Percentiles rank a stretch among this genome's conserved stretches.
Conservation (phyloP, 2,329 filamentous ascomycete genomes). For the Pseudopithomyces maydicus region DNA sequence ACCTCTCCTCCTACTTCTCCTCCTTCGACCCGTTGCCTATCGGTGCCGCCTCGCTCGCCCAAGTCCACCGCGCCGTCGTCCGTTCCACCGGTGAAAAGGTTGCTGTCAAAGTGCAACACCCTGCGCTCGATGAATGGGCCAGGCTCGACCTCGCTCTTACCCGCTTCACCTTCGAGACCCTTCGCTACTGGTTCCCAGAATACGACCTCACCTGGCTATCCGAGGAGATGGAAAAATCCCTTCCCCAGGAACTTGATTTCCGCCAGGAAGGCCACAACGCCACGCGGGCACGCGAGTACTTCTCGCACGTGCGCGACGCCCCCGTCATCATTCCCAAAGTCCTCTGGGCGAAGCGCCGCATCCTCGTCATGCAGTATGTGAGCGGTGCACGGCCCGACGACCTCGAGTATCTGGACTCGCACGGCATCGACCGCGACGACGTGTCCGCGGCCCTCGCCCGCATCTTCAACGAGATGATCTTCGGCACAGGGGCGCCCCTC, state of each 20-base stretch:
- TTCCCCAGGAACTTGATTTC: constrained; percentile 93
- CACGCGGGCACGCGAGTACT: constrained; percentile 77
- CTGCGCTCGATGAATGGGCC: constrained; percentile 85
- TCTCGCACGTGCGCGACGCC: constrained; percentile 72
- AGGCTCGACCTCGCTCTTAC: constrained; percentile 87
- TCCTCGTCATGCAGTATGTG: constrained; percentile 94
- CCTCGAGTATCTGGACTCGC: constrained; percentile 80
- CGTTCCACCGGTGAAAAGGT: constrained; percentile 84
- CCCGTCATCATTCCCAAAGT: constrained; percentile 89
- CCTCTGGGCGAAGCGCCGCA: constrained; percentile 84
- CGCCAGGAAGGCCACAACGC: constrained; percentile 85
- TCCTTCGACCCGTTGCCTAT: constrained; percentile 82
- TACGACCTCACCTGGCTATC: constrained; percentile 98
- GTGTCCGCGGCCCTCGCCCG: constrained; percentile 88
- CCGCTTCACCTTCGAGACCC: constrained; percentile 82
- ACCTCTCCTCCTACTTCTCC: constrained; percentile 82
- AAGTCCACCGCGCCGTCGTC: constrained; percentile 87
- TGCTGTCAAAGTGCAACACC: constrained; percentile 96
- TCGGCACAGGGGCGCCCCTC: constrained; percentile 82
- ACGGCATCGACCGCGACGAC: constrained; percentile 91
- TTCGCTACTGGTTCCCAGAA: constrained; percentile 94
- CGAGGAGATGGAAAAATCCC: constrained; percentile 86
- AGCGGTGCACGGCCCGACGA: constrained; percentile 88
- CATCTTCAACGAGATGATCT: constrained; percentile 99
- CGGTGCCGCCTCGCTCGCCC: constrained; percentile 90